Base-by-base conservation (phyloP, 1,284 basidiomycete species). In the Rhodotorula sp. region DNA sequence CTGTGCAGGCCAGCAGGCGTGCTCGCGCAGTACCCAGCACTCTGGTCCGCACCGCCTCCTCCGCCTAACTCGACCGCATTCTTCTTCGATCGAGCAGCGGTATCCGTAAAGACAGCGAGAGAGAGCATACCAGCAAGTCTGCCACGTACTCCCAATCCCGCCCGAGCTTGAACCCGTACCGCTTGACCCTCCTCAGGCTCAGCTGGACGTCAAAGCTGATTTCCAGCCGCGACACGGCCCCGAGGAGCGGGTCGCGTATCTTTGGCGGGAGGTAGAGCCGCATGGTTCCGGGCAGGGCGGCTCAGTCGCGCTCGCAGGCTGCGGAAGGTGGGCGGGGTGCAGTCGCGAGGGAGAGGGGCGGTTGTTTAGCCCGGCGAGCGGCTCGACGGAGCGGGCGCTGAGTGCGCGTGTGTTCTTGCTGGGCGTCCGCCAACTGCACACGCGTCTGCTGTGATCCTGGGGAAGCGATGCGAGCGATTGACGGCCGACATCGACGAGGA, bases 171-270 rank as follows among this genome's bases (percentile, higher is more conserved):
- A 61, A 73, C 27, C 69, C 67, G 42, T 77, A 73, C 27, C 74
- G 66, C 56, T 61, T 67, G n/a, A 76, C 7, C 34, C 75, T 21
- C 49, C 45, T 25, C 8, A 74, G 16, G 42, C 67, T 65, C 23
- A 77, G 54, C 27, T 59, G 45, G 19, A 72, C 71, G 46, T 75
- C 71, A 66, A 75, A 75, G 57, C 69, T 75, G 66, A 73, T 52
- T 58, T 77, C 75, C 52, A 77, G 67, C 14, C 75, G 54, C 14
- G 58, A 59, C 48, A 75, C 50, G 45, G 75, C 73, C 25, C 60
- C 49, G 34, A 76, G 61, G 23, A 75, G 44, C 3, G 59, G 64
- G 19, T 72, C 66, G 41, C 70, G 58, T 14, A 72, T 61, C 25
- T 23, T 23, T 0, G 45, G 19, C 17, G 70, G 70, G 34, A 72